Evolutionary conservation across 257 asterid genomes (phyloP), one percentile per base, ranked within the genome.

Genomic region (Fraxinus pennsylvanica): DNA sequence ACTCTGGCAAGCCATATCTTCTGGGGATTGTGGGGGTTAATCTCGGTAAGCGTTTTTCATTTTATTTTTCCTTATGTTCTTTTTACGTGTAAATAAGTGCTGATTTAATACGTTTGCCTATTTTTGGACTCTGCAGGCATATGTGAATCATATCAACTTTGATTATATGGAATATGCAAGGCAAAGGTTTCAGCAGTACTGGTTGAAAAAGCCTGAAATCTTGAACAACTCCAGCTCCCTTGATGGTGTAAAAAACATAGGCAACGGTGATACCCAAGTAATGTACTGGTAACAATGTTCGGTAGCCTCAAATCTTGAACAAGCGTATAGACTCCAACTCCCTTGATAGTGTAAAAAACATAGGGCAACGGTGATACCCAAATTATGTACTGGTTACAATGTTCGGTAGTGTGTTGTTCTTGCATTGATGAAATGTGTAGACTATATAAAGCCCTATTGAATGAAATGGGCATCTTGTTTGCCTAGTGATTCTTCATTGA

Each of bases 1-100:
- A 86, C 91, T 29, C 93, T 93, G 63, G 90, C 98, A 9, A 96
- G 86, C 86, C 98, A 96, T 85, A 88, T 96, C 78, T 92, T 92
- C 84, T 96, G 99, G 99, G 98, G 97, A 79, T 84, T 96, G 14
- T 96, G 97, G 98, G 98, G 97, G 10, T 76, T 90, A n/a, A 96
- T 96, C 86, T 93, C 98, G 90, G 98, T 96, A 86, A 38, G 85
- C 72, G 29, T 73, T 50, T 35, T 75, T 75, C 59, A 19, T 21
- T 65, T 27, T 15, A n/a, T 32, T 50, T 33, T 67, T 61, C 33
- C 33, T 15, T 35, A 1, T 52, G 6, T 65, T 29, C 33, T 43
- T 3, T 72, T 32, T 33, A 10, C 61, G 17, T 68, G 47, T 50
- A 43, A 73, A 21, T 43, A 76, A 22, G 9, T 50, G 9, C n/a